A percentile compares a stretch with the other conserved stretches of the same genome.
phyloP scores from a whole-genome alignment of 2,329 filamentous ascomycete genomes.

The Dothistroma pini region DNA sequence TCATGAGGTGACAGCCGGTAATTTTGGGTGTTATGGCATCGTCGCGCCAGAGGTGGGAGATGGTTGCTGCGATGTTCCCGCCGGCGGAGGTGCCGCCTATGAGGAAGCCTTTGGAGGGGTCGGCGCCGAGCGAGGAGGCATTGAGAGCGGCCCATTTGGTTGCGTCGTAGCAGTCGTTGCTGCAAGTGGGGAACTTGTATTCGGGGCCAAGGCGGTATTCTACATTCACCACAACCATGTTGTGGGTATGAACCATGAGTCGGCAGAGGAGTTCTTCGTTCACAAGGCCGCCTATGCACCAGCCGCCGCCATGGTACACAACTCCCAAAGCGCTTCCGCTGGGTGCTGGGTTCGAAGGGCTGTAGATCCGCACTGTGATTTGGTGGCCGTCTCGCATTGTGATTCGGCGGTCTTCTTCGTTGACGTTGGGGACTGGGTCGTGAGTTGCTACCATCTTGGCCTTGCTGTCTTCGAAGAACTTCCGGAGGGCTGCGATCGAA shows the following conservation, averaged over 20 bases:
- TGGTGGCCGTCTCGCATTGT: conserved; percentile 34
- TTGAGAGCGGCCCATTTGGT: conserved; percentile 50
- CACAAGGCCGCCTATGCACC: conserved; percentile 41
- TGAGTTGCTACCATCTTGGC: conserved; percentile 12
- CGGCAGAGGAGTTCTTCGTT: conserved; percentile 5
- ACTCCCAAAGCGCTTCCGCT: conserved; percentile 33
- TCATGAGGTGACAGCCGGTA: conserved; percentile 47
- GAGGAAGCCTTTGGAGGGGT: conserved; percentile 46
- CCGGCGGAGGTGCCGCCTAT: conserved; percentile 48
- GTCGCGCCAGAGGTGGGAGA: conserved; percentile 42
- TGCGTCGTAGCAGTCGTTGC: conserved; percentile 62
- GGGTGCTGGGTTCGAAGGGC: conserved; percentile 22
- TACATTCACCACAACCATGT: conserved; percentile 54
- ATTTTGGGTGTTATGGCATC: conserved; percentile 41
- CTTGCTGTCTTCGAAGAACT: conserved; percentile 22
- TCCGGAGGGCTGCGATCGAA: conserved; percentile 20
- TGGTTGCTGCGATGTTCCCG: conserved; percentile 40
- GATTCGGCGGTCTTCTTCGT: conserved; percentile 42
- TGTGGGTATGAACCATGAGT: conserved; percentile 4
- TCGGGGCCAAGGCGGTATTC: conserved; percentile 60
- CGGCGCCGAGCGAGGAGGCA: conserved; percentile 37
- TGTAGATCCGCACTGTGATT: conserved; percentile 31
- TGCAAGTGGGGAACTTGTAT: conserved; percentile 57
- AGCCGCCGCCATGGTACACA: conserved; percentile 47
- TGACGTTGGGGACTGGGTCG: conserved; percentile 23